A percentile compares a stretch with the other conserved stretches of the same genome.
phyloP scores from a whole-genome alignment of 306 rosid genomes.

The Pyrus pyrifolia region DNA sequence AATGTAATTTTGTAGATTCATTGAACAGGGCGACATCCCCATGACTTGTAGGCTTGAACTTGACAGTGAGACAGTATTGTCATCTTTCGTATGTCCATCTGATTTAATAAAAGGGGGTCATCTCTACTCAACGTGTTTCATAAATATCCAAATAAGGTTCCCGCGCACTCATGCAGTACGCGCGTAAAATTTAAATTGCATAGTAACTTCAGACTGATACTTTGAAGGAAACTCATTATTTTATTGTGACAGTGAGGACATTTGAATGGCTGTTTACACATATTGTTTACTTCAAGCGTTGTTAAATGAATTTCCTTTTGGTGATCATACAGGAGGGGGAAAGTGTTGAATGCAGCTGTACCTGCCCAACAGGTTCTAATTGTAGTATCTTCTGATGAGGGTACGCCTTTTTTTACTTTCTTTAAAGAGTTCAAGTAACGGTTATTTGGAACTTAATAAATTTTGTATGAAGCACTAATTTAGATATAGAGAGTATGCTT shows the following conservation, averaged over 20 bases:
- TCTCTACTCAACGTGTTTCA: background rate
- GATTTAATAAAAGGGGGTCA: background rate
- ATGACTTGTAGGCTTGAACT: background rate
- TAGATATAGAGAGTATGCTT: background rate
- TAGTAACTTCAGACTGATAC: too few species aligned
- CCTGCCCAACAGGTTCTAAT: background rate
- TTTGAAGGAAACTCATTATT: background rate
- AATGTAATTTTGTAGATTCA: background rate
- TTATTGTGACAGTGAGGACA: background rate
- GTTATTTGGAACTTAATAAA: background rate
- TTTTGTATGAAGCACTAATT: background rate
- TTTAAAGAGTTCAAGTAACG: background rate
- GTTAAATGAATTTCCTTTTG: background rate
- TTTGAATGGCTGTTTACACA: background rate
- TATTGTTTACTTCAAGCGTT: background rate
- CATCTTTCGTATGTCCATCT: background rate
- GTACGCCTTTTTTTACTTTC: background rate
- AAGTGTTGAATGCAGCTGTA: background rate
- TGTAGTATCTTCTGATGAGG: background rate
- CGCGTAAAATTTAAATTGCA: background rate
- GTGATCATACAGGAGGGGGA: constrained; percentile 3
- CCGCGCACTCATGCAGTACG: background rate
- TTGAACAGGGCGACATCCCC: background rate
- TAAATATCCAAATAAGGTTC: background rate
- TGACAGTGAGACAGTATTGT: background rate